Base-by-base conservation (phyloP, 2,329 filamentous ascomycete genomes). In the Penicillium crustosum region DNA sequence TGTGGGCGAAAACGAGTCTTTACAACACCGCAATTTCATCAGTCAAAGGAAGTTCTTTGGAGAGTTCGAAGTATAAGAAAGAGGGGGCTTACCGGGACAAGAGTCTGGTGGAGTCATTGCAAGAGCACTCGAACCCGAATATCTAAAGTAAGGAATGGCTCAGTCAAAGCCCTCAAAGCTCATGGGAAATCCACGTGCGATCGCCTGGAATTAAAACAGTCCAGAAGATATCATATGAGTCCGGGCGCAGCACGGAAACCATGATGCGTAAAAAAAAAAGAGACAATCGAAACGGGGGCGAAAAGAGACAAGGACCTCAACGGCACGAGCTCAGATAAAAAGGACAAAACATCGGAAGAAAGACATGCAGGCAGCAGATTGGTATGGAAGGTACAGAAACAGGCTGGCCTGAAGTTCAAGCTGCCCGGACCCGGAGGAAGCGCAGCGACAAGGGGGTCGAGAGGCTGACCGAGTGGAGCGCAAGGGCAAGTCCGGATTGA, bases 101-200 rank as follows among this genome's bases (percentile, higher is more conserved):
- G 83, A 82, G 73, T 85, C 82, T 53, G 75, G 68, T 52, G 78
- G 75, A 63, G 75, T 78, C 72, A 79, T 74, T 59, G 83, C 79
- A 66, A 83, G 78, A 64, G 79, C 77, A 68, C 78, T 73, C 59
- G 75, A 76, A 61, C 78, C 67, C 61, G 80, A 77, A 71, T 82
- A 85, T 70, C 82, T 84, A 73, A 63, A 66, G 56, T 55, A 57
- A 61, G 13, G 23, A 58, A 44, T 53, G 29, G 45, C 61, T 68
- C 59, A 66, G 64, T 35, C 54, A 53, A 39, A 68, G 74, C 68
- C 63, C 55, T 35, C 54, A 53, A 39, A 68, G 74, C 68, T 64
- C 54, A 60, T 41, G 6, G 31, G 55, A 38, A 49, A 21, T 58
- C 39, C 53, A 48, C 41, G 41, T 52, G 59, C 49, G 53, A 59